Evolutionary conservation across 805 yeast genomes (phyloP), one percentile per base, ranked within the genome.

Genomic region (Ogataea chonburiensis): DNA sequence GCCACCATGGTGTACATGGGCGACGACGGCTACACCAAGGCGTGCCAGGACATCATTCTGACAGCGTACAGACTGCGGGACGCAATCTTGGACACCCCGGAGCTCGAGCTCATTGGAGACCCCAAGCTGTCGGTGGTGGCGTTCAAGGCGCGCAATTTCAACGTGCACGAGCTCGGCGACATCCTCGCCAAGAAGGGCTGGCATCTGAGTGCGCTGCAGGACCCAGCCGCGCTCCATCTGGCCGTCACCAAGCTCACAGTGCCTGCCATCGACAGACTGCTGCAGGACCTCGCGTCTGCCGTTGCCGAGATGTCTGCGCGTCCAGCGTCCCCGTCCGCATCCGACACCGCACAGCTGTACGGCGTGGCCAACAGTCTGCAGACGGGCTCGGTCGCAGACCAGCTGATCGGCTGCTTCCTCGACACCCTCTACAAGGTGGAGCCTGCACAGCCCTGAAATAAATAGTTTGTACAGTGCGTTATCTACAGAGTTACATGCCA

Each of bases 361-460:
- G 98, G 98, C 48, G 94, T 91, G 30, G 98, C 98, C 2, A 97
- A 96, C 6, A 85, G 93, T 53, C 77, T 93, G 15, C 67, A 75
- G 39, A 87, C 96, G 0, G 73, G 79, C 0, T 93, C 95, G 3
- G 79, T 93, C 10, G 96, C 88, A 8, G 95, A 84, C 41, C 70
- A 73, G 38, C 61, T 91, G 8, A 83, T 91, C 25, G 82, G 74
- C 10, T 89, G 84, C 0, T 91, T 91, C 56, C 63, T 93, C 17
- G 96, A 93, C 56, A 70, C 86, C 6, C 56, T 93, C 28, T 91
- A 87, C 60, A 83, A 86, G 54, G 54, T 67, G 9, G 38, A 34
- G 17, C 24, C 31, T 5, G 25, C 18, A n/a, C 12, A 17, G 3
- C n/a, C n/a, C n/a, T n/a, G n/a, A n/a, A n/a, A n/a, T n/a, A n/a